Conservation (phyloP, 495 filamentous ascomycete species). For the Hypoxylon subgilvum region DNA sequence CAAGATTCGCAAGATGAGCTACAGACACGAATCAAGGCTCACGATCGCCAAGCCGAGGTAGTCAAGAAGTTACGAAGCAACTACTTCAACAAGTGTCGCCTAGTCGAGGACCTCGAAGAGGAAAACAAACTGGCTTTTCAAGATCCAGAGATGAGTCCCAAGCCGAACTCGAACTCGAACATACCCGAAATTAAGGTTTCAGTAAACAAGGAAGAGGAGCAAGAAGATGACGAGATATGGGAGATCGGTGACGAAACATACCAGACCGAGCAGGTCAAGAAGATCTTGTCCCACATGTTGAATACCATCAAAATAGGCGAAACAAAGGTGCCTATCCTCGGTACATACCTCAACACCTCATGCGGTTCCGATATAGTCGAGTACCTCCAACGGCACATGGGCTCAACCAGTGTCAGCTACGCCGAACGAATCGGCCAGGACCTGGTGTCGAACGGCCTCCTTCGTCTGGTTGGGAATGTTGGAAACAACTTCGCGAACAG, state of each 20-base stretch:
- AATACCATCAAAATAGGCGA: conserved; percentile 85
- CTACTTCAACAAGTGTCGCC: conserved; percentile 98
- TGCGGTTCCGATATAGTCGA: conserved; percentile 91
- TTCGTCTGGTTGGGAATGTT: conserved; percentile 90
- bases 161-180: conserved; percentile 49
- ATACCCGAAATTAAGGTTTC: conserved; percentile 65
- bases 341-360: conserved; percentile 91
- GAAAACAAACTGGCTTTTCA: conserved; percentile 98
- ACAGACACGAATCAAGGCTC: conserved; percentile 83
- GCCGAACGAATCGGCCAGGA: conserved; percentile 95
- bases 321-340: conserved; percentile 91
- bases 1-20: conserved; percentile 94
- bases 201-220: conserved; percentile 50
- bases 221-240: conserved; percentile 75
- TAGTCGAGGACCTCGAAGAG: conserved; percentile 95
- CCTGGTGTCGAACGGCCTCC: conserved; percentile 81
- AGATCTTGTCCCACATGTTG: conserved; percentile 85
- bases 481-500: conserved; percentile 96
- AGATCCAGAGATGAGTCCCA: conserved; percentile 66
- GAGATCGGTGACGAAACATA: conserved; percentile 92
- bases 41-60: conserved; percentile 87
- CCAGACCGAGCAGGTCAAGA: conserved; percentile 82
- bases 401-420: conserved; percentile 79
- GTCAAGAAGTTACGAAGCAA: conserved; percentile 91
- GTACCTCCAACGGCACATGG: conserved; percentile 89